Base-by-base conservation (phyloP, 2,329 filamentous ascomycete genomes). In the Pestalotiopsis sp. region DNA sequence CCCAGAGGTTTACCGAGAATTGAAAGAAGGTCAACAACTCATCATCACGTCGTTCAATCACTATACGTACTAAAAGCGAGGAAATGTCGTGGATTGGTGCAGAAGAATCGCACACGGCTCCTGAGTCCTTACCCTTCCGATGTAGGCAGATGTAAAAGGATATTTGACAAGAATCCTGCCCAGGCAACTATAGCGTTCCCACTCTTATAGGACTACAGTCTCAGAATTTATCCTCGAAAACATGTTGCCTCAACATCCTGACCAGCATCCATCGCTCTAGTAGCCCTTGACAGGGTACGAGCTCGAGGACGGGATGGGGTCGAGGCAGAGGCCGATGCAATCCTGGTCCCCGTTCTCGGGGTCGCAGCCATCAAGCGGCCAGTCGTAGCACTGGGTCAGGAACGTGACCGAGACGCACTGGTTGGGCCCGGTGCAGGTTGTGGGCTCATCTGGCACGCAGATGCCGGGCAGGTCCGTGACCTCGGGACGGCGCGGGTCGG, bases 251-350 rank as follows among this genome's bases (percentile, higher is more conserved):
- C 39, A 13, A 44, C 7, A 30, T 30, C 30, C 30, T 1, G 4
- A 30, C 6, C 5, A 0, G 30, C 30, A 30, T 6, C 9, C 6
- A 30, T 7, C 17, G 4, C 7, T 48, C 40, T 48, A 14, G 40
- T 14, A 14, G 14, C 40, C 13, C 13, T 48, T 48, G 40, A 9
- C 40, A 2, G 20, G 20, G 7, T 52, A 52, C 20, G 17, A 3
- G 17, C 17, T 52, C n/a, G n/a, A 39, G 22, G 2, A 2, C 9
- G 30, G 30, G 11, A 69, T 66, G 2, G 66, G 66, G 38, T 66
- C 60, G 4, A 69, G 66, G 56, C 68, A 69, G 22, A 69, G 64
- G 1, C 68, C 68, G 20, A 56, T 59, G 38, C 68, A 69, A 44
- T 68, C 64, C 11, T 48, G 38, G 13, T 66, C 68, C 39, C 68